These are phyloP conservation scores for Corchorus capsularis DNA, from an alignment of 345 rosid species.

Conservation along the genomic window DNA sequence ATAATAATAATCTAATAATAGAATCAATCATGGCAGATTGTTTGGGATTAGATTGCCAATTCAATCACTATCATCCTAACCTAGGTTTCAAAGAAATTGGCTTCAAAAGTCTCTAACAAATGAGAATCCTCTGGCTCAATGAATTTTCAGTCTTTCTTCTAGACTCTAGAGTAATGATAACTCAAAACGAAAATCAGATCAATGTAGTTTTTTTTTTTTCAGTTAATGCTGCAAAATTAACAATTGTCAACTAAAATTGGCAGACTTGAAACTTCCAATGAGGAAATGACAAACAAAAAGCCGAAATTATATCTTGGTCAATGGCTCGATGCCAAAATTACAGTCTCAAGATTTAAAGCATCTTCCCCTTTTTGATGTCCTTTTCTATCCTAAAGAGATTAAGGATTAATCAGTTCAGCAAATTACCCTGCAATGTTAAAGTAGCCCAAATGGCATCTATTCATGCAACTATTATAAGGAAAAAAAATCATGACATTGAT, in stretches of 20 bases:
- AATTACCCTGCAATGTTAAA: background rate
- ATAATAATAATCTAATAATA: background rate
- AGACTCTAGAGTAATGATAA: background rate
- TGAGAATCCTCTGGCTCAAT: background rate
- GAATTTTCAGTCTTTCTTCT: background rate
- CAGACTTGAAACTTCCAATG: background rate
- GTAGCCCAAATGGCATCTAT: too few species aligned
- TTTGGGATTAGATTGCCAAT: background rate
- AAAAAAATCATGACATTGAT: too few species aligned
- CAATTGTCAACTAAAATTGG: background rate
- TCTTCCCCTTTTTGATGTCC: background rate
- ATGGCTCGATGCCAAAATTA: background rate
- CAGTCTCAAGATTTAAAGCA: background rate
- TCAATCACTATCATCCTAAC: background rate
- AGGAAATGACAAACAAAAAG: background rate
- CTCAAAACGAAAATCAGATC: background rate
- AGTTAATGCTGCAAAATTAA: too few species aligned
- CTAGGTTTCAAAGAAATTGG: background rate
- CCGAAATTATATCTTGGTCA: background rate
- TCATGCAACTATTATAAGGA: too few species aligned
- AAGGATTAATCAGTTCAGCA: background rate
- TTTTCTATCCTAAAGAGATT: background rate
- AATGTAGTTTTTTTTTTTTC: background rate
- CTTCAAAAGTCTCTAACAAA: background rate
- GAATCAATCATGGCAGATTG: slow-evolving; percentile 5